Conservation (phyloP, 257 asterid genomes). For the Striga asiatica region DNA sequence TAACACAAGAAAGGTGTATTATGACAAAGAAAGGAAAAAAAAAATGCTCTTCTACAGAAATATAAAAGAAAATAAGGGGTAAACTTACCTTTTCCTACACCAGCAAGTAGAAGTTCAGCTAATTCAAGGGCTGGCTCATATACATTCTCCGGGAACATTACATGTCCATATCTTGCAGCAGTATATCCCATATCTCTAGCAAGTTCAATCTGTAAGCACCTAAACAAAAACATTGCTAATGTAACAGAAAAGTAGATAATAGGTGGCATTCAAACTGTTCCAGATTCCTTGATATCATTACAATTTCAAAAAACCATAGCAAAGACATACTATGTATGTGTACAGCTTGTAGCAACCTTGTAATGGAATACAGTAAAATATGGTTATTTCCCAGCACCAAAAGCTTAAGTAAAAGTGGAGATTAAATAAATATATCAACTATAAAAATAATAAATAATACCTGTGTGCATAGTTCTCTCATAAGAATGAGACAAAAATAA, state of each 20-base stretch:
- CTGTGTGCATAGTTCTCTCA: neutral
- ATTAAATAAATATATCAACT: too few species aligned
- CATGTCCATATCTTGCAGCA: conserved; percentile 95
- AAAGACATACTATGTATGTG: too few species aligned
- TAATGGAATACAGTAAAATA: neutral
- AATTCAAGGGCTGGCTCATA: conserved; percentile 86
- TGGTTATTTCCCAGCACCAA: neutral
- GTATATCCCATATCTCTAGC: conserved; percentile 93
- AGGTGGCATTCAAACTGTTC: conserved; percentile 8
- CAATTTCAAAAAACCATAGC: neutral
- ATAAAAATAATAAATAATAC: too few species aligned
- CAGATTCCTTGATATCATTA: neutral
- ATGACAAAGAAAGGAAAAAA: neutral
- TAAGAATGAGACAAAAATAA: neutral
- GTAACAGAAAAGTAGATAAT: conserved; percentile 23
- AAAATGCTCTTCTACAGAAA: neutral
- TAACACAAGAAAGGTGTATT: neutral
- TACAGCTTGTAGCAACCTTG: neutral
- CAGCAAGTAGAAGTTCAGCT: conserved; percentile 80
- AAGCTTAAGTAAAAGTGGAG: conserved; percentile 2
- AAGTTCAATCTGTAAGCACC: conserved; percentile 95
- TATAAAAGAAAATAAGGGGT: neutral
- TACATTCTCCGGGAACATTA: conserved; percentile 99
- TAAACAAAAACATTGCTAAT: conserved; percentile 38
- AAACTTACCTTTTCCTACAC: conserved; percentile 82